phyloP scores from a whole-genome alignment of 306 rosid genomes.

The Quercus parvula region DNA sequence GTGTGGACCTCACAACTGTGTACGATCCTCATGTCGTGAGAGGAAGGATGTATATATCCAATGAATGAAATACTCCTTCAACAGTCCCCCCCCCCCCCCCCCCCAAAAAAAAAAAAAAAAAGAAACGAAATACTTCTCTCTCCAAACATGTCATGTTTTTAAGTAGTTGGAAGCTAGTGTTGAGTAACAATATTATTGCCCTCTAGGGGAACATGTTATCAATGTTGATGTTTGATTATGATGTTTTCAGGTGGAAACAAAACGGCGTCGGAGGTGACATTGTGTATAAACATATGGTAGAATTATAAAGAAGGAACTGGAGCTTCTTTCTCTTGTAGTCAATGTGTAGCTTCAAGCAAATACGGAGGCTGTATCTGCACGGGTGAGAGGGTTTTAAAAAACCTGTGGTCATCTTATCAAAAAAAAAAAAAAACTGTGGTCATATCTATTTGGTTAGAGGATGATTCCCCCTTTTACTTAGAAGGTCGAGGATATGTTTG shows the following conservation, averaged over 20 bases:
- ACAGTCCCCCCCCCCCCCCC: too few species aligned
- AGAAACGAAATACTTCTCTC: background rate
- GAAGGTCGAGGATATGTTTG: slow-evolving; percentile 47
- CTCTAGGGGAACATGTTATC: background rate
- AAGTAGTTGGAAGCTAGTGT: background rate
- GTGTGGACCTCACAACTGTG: too few species aligned
- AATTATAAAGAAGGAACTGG: slow-evolving; percentile 32
- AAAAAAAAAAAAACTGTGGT: slow-evolving; percentile 7
- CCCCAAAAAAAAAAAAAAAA: too few species aligned
- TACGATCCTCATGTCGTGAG: too few species aligned
- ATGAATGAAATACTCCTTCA: too few species aligned
- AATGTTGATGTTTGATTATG: background rate
- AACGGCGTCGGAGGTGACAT: slow-evolving; percentile 79
- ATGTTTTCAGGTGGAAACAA: slow-evolving; percentile 77
- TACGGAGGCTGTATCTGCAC: slow-evolving; percentile 29
- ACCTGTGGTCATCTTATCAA: too few species aligned
- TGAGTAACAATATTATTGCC: background rate
- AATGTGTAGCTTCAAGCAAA: slow-evolving; percentile 32
- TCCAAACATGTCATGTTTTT: background rate
- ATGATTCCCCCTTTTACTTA: slow-evolving; percentile 18
- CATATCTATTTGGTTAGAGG: slow-evolving; percentile 32
- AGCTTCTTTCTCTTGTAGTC: slow-evolving; percentile 29
- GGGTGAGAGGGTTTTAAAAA: slow-evolving; percentile 30
- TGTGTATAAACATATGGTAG: slow-evolving; percentile 34
- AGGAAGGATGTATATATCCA: too few species aligned